Conservation (phyloP, 345 rosid species). For the Raphanus sativus region DNA sequence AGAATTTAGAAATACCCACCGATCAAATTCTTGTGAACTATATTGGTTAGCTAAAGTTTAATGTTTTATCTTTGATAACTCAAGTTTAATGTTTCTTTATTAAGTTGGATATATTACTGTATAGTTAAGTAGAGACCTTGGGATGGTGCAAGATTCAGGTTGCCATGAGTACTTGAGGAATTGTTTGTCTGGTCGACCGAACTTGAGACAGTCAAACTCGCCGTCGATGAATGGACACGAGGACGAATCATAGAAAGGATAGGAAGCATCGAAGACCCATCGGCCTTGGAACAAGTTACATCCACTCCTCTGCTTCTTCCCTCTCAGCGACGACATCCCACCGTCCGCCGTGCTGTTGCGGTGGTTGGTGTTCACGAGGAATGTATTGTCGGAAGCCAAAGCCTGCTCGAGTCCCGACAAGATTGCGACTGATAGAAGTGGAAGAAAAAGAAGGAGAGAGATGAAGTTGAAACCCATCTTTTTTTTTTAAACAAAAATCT, state of each 20-base stretch:
- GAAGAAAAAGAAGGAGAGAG: conserved; percentile 23
- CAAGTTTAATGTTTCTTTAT: background rate
- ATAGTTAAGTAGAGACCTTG: conserved; percentile 49
- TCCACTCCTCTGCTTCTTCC: conserved; percentile 53
- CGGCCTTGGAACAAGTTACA: conserved; percentile 84
- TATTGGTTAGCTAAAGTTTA: background rate
- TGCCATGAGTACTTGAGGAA: conserved; percentile 87
- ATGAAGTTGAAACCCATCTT: conserved; percentile 40
- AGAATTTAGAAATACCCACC: background rate
- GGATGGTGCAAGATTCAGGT: conserved; percentile 61
- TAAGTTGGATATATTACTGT: background rate
- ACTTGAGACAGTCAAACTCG: conserved; percentile 75
- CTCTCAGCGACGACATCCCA: conserved; percentile 38
- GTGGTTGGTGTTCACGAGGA: conserved; percentile 1
- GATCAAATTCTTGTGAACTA: conserved; percentile 6
- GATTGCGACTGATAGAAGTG: conserved; percentile 37
- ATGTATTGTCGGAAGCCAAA: conserved; percentile 23
- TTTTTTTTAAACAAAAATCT: background rate
- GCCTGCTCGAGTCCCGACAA: conserved; percentile 21
- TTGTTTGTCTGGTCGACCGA: conserved; percentile 78
- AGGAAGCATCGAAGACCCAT: conserved; percentile 70
- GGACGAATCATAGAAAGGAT: conserved; percentile 65
- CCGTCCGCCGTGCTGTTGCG: conserved; percentile 37
- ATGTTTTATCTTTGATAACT: background rate
- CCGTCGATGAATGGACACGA: conserved; percentile 75